Percentiles rank a stretch among this genome's conserved stretches.
phyloP scores from a whole-genome alignment of 2,329 filamentous ascomycete species.

The Bisporella sp. region DNA sequence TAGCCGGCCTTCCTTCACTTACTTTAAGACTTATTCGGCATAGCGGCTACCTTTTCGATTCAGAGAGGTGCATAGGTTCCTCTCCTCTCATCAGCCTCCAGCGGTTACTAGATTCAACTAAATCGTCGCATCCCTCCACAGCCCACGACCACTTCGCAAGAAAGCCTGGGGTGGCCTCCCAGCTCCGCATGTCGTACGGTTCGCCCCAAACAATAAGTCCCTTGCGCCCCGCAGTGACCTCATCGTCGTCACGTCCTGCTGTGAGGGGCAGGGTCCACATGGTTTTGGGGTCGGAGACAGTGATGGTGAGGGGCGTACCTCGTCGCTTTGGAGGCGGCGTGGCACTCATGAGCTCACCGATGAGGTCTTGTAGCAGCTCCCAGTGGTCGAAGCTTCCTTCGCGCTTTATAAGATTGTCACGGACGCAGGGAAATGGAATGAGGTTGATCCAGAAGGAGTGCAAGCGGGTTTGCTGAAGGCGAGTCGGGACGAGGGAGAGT shows the following conservation, averaged over 20 bases:
- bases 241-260: neutral
- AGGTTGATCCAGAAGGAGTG: neutral
- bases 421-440: neutral
- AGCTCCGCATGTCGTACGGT: neutral
- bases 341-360: neutral
- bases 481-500: neutral
- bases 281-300: neutral
- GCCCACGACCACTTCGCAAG: neutral
- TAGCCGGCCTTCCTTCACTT: too few relatives aligned
- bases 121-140: neutral
- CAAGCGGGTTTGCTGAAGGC: neutral
- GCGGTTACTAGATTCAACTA: neutral
- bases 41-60: too few relatives aligned
- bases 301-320: neutral
- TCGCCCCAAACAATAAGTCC: neutral
- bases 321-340: neutral
- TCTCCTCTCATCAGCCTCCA: neutral
- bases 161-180: neutral
- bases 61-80: neutral
- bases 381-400: neutral
- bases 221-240: neutral
- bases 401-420: neutral
- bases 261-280: neutral
- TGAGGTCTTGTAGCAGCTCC: neutral
- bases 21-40: too few relatives aligned